Percentiles rank a stretch among this genome's conserved stretches.
phyloP scores from a whole-genome alignment of 2,329 filamentous ascomycete species.

The Calonectria ilicicola region DNA sequence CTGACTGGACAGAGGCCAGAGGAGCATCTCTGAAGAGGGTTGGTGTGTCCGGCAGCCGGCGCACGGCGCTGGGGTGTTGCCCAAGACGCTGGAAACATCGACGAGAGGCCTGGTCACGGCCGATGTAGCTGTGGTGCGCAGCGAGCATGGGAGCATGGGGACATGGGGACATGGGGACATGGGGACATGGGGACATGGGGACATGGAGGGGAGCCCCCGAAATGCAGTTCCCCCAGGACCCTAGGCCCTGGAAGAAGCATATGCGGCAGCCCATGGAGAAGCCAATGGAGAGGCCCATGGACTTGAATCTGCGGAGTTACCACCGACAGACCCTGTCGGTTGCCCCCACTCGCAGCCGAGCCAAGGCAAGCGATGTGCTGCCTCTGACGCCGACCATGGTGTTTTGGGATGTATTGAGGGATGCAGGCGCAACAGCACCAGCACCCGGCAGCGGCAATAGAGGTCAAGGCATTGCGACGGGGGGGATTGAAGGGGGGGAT shows the following conservation, averaged over 20 bases:
- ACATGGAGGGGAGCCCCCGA: conserved; percentile 10
- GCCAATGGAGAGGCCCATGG: conserved; percentile 10
- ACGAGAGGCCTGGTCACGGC: neutral
- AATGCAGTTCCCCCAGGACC: conserved; percentile 12
- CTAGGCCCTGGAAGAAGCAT: conserved; percentile 12
- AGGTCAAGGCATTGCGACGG: neutral
- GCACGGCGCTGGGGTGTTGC: conserved; percentile 11
- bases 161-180: neutral
- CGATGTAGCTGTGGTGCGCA: conserved; percentile 5
- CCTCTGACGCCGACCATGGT: neutral
- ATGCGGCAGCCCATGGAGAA: conserved; percentile 2
- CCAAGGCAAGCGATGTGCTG: neutral
- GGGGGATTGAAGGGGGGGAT: neutral
- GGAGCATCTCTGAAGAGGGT: neutral
- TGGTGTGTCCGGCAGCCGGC: conserved; percentile 16
- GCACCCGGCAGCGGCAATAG: neutral
- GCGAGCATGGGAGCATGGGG: neutral
- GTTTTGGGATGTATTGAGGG: neutral
- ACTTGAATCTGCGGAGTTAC: neutral
- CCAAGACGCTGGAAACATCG: conserved; percentile 1
- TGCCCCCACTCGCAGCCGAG: neutral
- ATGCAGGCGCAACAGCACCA: neutral
- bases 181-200: neutral
- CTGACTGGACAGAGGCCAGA: conserved; percentile 15
- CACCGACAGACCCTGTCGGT: neutral